phyloP scores from a whole-genome alignment of 345 rosid species.

The Leavenworthia alabamica region DNA sequence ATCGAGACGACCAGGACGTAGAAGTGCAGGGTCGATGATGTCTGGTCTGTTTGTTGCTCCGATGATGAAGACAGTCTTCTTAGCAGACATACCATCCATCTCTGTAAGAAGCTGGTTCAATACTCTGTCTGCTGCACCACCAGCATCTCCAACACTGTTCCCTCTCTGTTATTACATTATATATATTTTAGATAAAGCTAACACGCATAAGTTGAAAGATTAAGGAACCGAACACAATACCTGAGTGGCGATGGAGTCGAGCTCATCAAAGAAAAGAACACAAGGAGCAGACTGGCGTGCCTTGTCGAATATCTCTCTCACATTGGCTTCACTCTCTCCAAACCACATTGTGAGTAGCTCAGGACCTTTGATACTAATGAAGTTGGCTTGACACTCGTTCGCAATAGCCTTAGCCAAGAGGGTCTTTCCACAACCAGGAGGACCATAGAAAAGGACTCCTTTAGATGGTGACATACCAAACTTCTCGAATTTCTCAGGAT shows the following conservation, averaged over 20 bases:
- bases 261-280: constrained; percentile 79
- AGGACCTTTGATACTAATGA: constrained; percentile 66
- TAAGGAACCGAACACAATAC: constrained; percentile 20
- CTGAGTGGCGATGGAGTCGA: constrained; percentile 73
- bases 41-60: constrained; percentile 68
- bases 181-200: neutral
- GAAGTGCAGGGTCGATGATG: constrained; percentile 47
- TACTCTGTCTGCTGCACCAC: constrained; percentile 67
- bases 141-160: constrained; percentile 55
- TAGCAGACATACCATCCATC: constrained; percentile 72
- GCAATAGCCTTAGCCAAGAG: constrained; percentile 67
- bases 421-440: constrained; percentile 68
- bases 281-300: constrained; percentile 65
- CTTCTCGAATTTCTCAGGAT: constrained; percentile 71
- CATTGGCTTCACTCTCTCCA: constrained; percentile 77
- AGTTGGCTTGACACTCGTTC: constrained; percentile 67
- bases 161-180: constrained; percentile 40
- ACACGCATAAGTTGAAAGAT: neutral
- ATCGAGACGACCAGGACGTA: constrained; percentile 62
- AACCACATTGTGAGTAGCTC: constrained; percentile 78
- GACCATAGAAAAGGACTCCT: constrained; percentile 70
- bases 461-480: constrained; percentile 80
- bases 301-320: constrained; percentile 66
- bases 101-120: constrained; percentile 66
- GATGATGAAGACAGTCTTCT: constrained; percentile 61